Conservation (phyloP, 495 filamentous ascomycete species). For the Lepidopterella palustris region DNA sequence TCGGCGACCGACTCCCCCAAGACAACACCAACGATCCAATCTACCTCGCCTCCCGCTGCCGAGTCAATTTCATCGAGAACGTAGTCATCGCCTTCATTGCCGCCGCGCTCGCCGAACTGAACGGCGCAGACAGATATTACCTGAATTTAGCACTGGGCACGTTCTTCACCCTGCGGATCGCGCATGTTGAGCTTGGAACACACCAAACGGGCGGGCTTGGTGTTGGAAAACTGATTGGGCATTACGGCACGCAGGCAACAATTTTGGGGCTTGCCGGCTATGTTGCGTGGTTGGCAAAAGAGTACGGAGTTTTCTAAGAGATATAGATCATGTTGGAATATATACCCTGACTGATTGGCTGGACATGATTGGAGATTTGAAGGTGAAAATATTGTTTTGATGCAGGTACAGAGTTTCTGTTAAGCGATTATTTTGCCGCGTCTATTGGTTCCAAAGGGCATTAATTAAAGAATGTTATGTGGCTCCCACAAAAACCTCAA, state of each 20-base stretch:
- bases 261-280: slow-evolving; percentile 38
- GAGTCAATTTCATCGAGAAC: slow-evolving; percentile 43
- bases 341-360: no score
- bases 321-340: no score
- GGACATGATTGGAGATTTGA: no score
- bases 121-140: slow-evolving; percentile 37
- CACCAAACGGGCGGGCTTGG: slow-evolving; percentile 28
- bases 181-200: slow-evolving; percentile 41
- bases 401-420: no score
- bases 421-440: no score
- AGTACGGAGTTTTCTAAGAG: no score
- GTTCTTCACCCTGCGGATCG: slow-evolving; percentile 37
- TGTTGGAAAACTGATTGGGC: slow-evolving; percentile 35
- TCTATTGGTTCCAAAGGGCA: no score
- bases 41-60: slow-evolving; percentile 33
- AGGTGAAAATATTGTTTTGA: no score
- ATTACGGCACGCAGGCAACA: slow-evolving; percentile 37
- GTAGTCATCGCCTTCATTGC: slow-evolving; percentile 37
- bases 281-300: slow-evolving; percentile 38
- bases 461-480: no score
- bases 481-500: no score
- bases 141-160: slow-evolving; percentile 36
- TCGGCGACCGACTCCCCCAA: slow-evolving; percentile 10
- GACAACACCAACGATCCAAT: slow-evolving; percentile 23
- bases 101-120: slow-evolving; percentile 39